Evolutionary conservation across 2,329 filamentous ascomycete genomes (phyloP).

Genomic region (Cordyceps pruinosa): DNA sequence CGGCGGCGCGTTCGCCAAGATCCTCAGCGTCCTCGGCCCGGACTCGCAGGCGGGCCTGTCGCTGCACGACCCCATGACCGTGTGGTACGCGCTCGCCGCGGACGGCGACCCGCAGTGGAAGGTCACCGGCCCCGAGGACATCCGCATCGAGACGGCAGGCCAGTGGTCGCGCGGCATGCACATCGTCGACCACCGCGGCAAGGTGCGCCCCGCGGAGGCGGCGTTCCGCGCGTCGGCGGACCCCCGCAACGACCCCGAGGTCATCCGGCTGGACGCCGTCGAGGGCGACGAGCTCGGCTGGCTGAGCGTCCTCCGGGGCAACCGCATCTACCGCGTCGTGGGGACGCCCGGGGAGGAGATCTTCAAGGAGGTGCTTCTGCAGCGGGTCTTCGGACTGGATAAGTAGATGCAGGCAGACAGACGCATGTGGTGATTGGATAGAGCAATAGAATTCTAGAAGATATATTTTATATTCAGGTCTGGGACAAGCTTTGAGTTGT

Average conservation of each 20-base stretch:
- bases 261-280: constrained; percentile 41
- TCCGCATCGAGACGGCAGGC: constrained; percentile 80
- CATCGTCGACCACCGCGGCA: constrained; percentile 65
- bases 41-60: constrained; percentile 53
- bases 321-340: constrained; percentile 70
- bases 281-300: constrained; percentile 69
- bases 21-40: constrained; percentile 55
- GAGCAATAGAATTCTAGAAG: background rate
- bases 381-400: constrained; percentile 50
- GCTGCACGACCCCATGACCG: constrained; percentile 70
- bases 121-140: constrained; percentile 60
- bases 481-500: background rate
- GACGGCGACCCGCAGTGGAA: constrained; percentile 47
- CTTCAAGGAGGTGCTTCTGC: constrained; percentile 61
- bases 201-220: constrained; percentile 44
- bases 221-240: constrained; percentile 34
- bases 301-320: constrained; percentile 68
- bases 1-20: constrained; percentile 61
- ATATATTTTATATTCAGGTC: background rate
- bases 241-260: constrained; percentile 32
- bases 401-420: too few relatives aligned
- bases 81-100: constrained; percentile 69
- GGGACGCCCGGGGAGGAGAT: constrained; percentile 58
- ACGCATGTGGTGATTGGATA: constrained; percentile 12
- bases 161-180: constrained; percentile 96